Base-by-base conservation (phyloP, 2,329 filamentous ascomycete genomes). In the Tolypocladium cylindrosporum region DNA sequence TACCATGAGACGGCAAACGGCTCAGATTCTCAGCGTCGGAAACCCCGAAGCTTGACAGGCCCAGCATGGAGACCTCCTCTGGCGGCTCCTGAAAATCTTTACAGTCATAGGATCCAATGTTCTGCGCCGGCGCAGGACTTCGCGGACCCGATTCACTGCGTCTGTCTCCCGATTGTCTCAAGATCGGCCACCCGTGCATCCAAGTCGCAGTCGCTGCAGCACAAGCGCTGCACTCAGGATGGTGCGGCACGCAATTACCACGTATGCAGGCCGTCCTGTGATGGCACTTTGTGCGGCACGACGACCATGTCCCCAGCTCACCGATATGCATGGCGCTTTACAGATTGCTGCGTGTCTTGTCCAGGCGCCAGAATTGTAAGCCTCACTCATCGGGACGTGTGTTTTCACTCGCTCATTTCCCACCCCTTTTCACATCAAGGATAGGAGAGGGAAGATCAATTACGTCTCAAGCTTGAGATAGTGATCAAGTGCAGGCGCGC, bases 301-400 rank as follows among this genome's bases (percentile, higher is more conserved):
- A 41, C 24, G 51, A 7, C 11, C 53, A 42, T 4, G 3, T 41
- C 58, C 55, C 51, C 8, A 57, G 52, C 55, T 59, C 55, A 55
- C 58, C 58, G 58, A 43, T 55, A 55, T 57, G 43, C 58, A 48
- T 34, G 21, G 57, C 21, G 45, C 27, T 2, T n/a, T 48, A 16
- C 10, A 27, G 21, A 27, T 5, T 27, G 21, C 10, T 9, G 11
- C 3, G 43, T 50, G 14, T 50, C 14, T n/a, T 7, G 45, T 24
- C 24, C 16, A 10, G 16, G 27, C 27, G 4, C 14, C 48, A n/a
- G 5, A 19, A 51, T 13, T 2, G 3, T 19, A 16, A 34, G 19
- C 19, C 5, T 36, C 16, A 7, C 8, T 6, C 27, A 13, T 36
- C 31, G 31, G 7, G 0, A 3, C 31, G 19, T 11, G 16, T 51